Percentiles rank a stretch among this genome's conserved stretches.
These are phyloP conservation scores for Populus euphratica DNA, from an alignment of 345 rosid species.

Conservation along the genomic window DNA sequence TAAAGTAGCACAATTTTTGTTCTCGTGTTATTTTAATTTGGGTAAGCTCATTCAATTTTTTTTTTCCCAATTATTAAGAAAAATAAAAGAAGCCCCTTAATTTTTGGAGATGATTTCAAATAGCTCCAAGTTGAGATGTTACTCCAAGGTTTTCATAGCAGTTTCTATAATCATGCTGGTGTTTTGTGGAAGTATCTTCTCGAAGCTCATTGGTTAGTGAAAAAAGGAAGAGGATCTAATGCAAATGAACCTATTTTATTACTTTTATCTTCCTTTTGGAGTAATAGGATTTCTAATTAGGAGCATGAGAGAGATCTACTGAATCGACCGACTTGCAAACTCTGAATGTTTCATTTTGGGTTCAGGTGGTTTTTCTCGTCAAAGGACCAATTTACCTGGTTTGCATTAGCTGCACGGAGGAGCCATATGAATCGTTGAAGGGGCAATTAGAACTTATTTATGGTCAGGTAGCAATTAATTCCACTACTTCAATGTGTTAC, in stretches of 20 bases:
- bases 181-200: background rate
- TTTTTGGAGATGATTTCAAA: background rate
- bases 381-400: conserved; percentile 98
- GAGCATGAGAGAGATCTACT: background rate
- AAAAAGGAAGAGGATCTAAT: background rate
- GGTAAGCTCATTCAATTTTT: background rate
- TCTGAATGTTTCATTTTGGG: conserved; percentile 2
- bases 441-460: conserved; percentile 93
- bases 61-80: background rate
- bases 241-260: background rate
- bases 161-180: background rate
- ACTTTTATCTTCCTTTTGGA: conserved; percentile 6
- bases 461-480: conserved; percentile 67
- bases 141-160: background rate
- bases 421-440: conserved; percentile 79
- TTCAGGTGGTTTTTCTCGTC: conserved; percentile 91
- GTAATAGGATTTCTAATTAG: background rate
- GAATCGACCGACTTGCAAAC: background rate
- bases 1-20: background rate
- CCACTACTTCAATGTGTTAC: background rate
- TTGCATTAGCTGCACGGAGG: conserved; percentile 97
- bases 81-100: background rate
- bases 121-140: background rate
- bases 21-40: background rate
- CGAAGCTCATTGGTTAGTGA: background rate